These are phyloP conservation scores for Fusarium brevicatenulatum DNA, from an alignment of 2,329 filamentous ascomycete species.

Conservation along the genomic window DNA sequence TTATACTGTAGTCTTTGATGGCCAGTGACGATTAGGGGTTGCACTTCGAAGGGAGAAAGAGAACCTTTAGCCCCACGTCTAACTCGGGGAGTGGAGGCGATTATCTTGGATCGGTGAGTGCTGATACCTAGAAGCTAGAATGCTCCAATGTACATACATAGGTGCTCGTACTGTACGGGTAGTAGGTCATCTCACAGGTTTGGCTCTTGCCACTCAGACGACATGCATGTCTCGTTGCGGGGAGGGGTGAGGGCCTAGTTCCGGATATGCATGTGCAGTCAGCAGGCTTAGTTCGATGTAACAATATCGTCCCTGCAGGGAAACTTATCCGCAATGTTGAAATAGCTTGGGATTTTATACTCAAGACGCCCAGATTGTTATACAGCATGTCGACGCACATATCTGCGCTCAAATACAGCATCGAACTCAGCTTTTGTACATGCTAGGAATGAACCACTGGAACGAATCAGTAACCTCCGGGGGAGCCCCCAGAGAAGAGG, in stretches of 20 bases:
- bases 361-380: not conserved
- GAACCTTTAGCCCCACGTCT: not conserved
- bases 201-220: not conserved
- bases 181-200: not conserved
- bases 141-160: not conserved
- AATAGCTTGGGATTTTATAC: not conserved
- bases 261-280: not conserved
- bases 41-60: not conserved
- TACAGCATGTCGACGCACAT: not conserved
- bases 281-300: not conserved
- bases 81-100: not conserved
- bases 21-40: not conserved
- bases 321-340: not conserved
- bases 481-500: not conserved
- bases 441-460: not conserved
- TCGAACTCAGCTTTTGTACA: not conserved
- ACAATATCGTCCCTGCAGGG: not conserved
- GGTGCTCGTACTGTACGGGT: not conserved
- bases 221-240: not conserved
- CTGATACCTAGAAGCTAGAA: not conserved
- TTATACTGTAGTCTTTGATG: not conserved
- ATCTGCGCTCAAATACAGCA: not conserved
- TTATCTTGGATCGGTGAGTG: not conserved
- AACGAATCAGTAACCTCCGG: slow-evolving; percentile 8
- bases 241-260: not conserved